Conservation (phyloP, 768 basidiomycete species). For the Suillus plorans region DNA sequence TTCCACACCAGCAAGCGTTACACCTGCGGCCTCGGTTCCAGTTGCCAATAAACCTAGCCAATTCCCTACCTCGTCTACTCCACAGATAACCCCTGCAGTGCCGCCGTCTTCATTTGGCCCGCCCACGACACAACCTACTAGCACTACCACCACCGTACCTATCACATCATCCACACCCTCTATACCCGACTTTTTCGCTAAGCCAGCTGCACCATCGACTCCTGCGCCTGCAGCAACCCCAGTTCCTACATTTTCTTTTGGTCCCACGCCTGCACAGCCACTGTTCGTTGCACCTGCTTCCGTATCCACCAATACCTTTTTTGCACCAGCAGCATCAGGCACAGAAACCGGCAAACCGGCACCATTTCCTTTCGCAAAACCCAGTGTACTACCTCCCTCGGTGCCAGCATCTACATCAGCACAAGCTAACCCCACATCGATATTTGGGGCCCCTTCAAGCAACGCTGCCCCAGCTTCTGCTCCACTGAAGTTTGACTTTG, state of each 20-base stretch:
- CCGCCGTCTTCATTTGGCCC: conserved; percentile 19
- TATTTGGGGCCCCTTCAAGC: conserved; percentile 14
- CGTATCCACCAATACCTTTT: conserved; percentile 1
- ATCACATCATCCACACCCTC: conserved; percentile 5
- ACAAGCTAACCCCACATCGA: conserved; percentile 20
- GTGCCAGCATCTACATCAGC: conserved; percentile 1
- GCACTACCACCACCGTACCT: conserved; percentile 6
- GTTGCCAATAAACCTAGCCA: conserved; percentile 8
- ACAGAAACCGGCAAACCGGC: conserved; percentile 13
- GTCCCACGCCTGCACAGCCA: conserved; percentile 1
- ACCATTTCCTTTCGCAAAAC: conserved; percentile 6
- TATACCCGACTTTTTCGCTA: conserved; percentile 10
- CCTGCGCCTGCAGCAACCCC: conserved; percentile 10
- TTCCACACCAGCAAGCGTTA: conserved; percentile 21
- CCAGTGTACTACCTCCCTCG: conserved; percentile 20
- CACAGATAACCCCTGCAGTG: conserved; percentile 9
- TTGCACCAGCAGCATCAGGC: conserved; percentile 3
- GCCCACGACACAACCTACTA: conserved; percentile 12
- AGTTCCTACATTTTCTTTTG: conserved; percentile 6
- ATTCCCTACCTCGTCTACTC: conserved; percentile 13
- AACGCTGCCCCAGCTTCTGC: conserved; percentile 7
- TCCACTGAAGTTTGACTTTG: conserved; percentile 13
- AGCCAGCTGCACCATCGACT: conserved; percentile 21
- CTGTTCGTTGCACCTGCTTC: neutral
- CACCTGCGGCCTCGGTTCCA: conserved; percentile 12